Base-by-base conservation (phyloP, 163 green algal species). In the Prototheca cutis region DNA sequence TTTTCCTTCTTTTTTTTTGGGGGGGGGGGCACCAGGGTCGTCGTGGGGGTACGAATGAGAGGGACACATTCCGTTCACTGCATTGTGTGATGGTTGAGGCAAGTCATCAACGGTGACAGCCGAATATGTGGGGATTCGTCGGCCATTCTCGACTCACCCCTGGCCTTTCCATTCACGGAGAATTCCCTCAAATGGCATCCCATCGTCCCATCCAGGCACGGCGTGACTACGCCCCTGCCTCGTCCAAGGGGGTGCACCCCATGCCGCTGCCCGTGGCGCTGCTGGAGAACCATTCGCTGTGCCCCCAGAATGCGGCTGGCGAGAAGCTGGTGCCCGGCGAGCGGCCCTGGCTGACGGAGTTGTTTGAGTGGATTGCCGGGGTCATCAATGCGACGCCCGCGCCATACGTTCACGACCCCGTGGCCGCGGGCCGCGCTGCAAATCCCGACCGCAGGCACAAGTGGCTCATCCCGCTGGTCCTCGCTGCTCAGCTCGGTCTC, bases 201-300 rank as follows among this genome's bases (percentile, higher is more conserved):
- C n/a, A n/a, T n/a, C n/a, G n/a, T n/a, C n/a, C n/a, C n/a, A n/a
- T n/a, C n/a, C n/a, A n/a, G n/a, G n/a, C n/a, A n/a, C n/a, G n/a
- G n/a, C n/a, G n/a, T n/a, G n/a, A n/a, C n/a, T n/a, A n/a, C n/a
- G n/a, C n/a, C n/a, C n/a, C n/a, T n/a, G n/a, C n/a, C n/a, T n/a
- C n/a, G n/a, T n/a, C n/a, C 23, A 53, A 64, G 34, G 49, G 3
- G 1, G 55, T 40, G 24, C 29, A 45, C 42, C 17, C 47, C 10
- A 7, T 53, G 4, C 47, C 62, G 21, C 60, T 84, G 52, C 62
- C 80, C 27, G 53, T 72, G 15, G 62, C 54, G 27, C 58, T 89
- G 15, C 69, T 89, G 4, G 83, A 90, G 68, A 88, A 88, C 77
- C 73, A 63, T 56, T 74, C 65, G 30, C 62, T 72, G n/a, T 87